A percentile compares a stretch with the other conserved stretches of the same genome.
Conservation (phyloP, 371 early-diverging fungal genomes). For the Sporodiniella umbellata region DNA sequence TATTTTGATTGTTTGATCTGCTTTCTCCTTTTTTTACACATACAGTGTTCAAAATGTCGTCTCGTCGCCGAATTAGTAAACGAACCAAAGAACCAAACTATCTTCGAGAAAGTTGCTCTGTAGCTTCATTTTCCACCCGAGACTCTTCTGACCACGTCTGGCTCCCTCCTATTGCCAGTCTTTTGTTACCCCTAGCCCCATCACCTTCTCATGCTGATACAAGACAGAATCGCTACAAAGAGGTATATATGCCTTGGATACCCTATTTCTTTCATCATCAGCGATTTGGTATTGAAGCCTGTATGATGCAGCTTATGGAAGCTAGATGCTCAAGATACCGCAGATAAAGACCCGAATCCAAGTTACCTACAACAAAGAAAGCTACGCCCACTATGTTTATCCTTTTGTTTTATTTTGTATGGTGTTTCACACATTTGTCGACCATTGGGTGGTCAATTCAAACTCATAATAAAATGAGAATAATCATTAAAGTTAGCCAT, state of each 20-base stretch:
- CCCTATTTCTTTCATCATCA: conserved; percentile 23
- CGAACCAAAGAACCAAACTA: not conserved
- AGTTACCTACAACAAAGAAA: no score
- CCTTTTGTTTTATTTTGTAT: no score
- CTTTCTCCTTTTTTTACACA: not conserved
- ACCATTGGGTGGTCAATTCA: no score
- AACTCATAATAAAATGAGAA: no score
- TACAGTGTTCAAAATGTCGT: not conserved
- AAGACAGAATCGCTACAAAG: not conserved
- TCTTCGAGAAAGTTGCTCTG: not conserved
- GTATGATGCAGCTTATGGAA: conserved; percentile 14
- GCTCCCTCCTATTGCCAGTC: conserved; percentile 8
- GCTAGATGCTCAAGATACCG: not conserved
- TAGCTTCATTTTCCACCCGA: not conserved
- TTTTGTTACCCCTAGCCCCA: not conserved
- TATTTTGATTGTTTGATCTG: no score
- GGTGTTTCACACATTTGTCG: no score
- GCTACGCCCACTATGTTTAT: no score
- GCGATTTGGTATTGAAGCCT: conserved; percentile 22
- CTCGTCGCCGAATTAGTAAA: not conserved
- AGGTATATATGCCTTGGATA: conserved; percentile 7
- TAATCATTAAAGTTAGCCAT: no score
- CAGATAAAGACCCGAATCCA: no score
- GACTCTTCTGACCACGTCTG: not conserved
- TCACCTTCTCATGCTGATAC: not conserved